A percentile compares a stretch with the other conserved stretches of the same genome.
These are phyloP conservation scores for Paxillus rubicundulus DNA, from an alignment of 768 basidiomycete species.

Conservation along the genomic window DNA sequence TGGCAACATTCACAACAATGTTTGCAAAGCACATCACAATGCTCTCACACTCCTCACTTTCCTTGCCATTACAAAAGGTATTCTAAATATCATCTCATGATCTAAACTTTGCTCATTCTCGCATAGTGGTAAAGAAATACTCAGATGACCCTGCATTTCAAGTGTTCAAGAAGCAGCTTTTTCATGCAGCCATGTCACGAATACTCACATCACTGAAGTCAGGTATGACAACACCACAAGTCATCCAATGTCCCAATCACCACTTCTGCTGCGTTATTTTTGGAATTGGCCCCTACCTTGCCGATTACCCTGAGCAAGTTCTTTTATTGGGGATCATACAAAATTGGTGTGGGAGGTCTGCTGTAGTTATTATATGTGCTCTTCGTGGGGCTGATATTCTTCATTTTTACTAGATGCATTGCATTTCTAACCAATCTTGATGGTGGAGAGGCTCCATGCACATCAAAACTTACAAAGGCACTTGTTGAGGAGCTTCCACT, in stretches of 20 bases:
- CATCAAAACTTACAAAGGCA: not conserved
- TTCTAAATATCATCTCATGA: too few relatives aligned
- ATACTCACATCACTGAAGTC: not conserved
- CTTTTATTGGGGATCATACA: not conserved
- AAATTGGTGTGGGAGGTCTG: slow-evolving; percentile 3
- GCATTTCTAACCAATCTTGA: not conserved
- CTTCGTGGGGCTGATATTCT: too few relatives aligned
- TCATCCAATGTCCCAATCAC: not conserved
- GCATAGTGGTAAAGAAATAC: too few relatives aligned
- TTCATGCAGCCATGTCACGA: not conserved
- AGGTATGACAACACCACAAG: not conserved
- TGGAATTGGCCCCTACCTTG: not conserved
- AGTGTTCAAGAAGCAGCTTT: not conserved
- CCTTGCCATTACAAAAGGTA: slow-evolving; percentile 4
- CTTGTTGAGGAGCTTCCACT: not conserved
- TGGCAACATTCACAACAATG: slow-evolving; percentile 16
- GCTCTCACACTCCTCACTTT: slow-evolving; percentile 12
- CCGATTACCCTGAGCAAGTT: not conserved
- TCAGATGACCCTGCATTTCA: too few relatives aligned
- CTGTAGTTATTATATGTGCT: too few relatives aligned
- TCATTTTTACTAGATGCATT: not conserved
- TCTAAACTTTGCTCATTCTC: too few relatives aligned
- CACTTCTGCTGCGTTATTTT: not conserved
- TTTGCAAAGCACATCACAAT: slow-evolving; percentile 10
- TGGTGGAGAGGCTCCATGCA: not conserved